Percentiles rank a stretch among this genome's conserved stretches.
These are phyloP conservation scores for Penicillium sp. DNA, from an alignment of 2,329 filamentous ascomycete species.

Conservation along the genomic window DNA sequence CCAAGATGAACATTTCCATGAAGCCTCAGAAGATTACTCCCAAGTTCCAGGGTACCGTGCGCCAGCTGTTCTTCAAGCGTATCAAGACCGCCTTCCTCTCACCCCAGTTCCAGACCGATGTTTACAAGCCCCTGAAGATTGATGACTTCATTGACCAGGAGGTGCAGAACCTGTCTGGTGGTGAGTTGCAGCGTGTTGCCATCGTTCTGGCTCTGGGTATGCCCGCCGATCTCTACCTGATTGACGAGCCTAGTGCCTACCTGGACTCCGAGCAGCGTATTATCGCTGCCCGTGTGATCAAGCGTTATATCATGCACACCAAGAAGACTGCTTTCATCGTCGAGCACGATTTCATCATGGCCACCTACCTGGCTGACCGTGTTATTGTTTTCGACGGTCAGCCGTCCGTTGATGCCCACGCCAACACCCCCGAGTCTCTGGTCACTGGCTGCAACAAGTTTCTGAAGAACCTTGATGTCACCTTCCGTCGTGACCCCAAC, in stretches of 20 bases:
- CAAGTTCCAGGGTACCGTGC: slow-evolving; percentile 95
- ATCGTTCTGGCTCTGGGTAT: slow-evolving; percentile 95
- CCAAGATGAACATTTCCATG: slow-evolving; percentile 97
- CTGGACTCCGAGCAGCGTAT: slow-evolving; percentile 99
- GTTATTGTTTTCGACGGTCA: slow-evolving; percentile 98
- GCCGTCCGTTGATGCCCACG: slow-evolving; percentile 83
- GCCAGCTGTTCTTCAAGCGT: slow-evolving; percentile 99
- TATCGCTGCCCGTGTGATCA: slow-evolving; percentile 94
- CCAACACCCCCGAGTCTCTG: slow-evolving; percentile 86
- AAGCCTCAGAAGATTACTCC: slow-evolving; percentile 99
- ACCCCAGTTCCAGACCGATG: slow-evolving; percentile 98
- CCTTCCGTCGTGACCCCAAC: slow-evolving; percentile 95
- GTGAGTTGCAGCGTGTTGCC: slow-evolving; percentile 98
- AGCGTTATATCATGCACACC: slow-evolving; percentile 99
- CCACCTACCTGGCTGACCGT: slow-evolving; percentile 77
- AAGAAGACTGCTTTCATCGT: slow-evolving; percentile 99
- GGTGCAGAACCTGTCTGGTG: slow-evolving; percentile 97
- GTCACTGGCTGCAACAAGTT: slow-evolving; percentile 96
- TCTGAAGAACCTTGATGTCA: slow-evolving; percentile 94
- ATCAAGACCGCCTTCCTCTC: slow-evolving; percentile 96
- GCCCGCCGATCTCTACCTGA: slow-evolving; percentile 96
- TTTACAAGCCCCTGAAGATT: slow-evolving; percentile 98
- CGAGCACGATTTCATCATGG: slow-evolving; percentile 99
- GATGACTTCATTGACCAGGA: slow-evolving; percentile 99
- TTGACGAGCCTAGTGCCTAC: slow-evolving; percentile 96